phyloP scores from a whole-genome alignment of 2,329 filamentous ascomycete species.

The Diaporthe velutina region DNA sequence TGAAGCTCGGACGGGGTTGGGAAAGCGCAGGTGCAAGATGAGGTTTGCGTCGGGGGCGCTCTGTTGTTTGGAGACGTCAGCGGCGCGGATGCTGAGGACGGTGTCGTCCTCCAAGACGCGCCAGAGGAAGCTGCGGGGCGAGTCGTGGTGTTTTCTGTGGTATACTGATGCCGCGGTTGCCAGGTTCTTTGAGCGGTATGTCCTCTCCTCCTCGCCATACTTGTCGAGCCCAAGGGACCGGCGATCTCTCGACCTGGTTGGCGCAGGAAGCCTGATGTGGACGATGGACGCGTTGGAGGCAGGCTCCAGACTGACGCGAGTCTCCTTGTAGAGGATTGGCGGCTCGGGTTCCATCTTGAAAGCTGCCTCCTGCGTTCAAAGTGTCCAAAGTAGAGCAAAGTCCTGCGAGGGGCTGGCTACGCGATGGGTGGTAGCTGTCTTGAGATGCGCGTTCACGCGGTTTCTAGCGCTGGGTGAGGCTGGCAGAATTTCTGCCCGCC shows the following conservation, averaged over 20 bases:
- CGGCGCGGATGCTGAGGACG: constrained; percentile 84
- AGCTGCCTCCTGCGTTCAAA: constrained; percentile 35
- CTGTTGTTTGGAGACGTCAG: constrained; percentile 81
- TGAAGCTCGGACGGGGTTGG: constrained; percentile 77
- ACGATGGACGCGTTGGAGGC: constrained; percentile 77
- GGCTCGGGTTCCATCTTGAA: constrained; percentile 72
- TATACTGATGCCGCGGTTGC: constrained; percentile 86
- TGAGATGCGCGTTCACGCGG: constrained; percentile 10
- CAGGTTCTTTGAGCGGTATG: constrained; percentile 79
- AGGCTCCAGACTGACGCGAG: constrained; percentile 84
- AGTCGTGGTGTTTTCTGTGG: constrained; percentile 80
- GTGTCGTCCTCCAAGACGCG: constrained; percentile 84
- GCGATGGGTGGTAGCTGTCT: constrained; percentile 23
- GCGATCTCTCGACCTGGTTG: constrained; percentile 41
- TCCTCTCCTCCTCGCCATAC: constrained; percentile 75
- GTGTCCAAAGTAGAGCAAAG: not conserved
- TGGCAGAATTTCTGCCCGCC: constrained; percentile 46
- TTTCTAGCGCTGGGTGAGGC: constrained; percentile 25
- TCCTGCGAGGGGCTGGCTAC: not conserved
- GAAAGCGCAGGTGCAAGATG: constrained; percentile 83
- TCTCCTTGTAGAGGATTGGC: constrained; percentile 85
- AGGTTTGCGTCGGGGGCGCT: constrained; percentile 78
- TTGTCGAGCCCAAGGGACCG: constrained; percentile 54
- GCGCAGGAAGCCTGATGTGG: constrained; percentile 75
- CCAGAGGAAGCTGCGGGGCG: constrained; percentile 92